These are phyloP conservation scores for Clavariopsis aquatica DNA, from an alignment of 495 filamentous ascomycete genomes.

Conservation along the genomic window DNA sequence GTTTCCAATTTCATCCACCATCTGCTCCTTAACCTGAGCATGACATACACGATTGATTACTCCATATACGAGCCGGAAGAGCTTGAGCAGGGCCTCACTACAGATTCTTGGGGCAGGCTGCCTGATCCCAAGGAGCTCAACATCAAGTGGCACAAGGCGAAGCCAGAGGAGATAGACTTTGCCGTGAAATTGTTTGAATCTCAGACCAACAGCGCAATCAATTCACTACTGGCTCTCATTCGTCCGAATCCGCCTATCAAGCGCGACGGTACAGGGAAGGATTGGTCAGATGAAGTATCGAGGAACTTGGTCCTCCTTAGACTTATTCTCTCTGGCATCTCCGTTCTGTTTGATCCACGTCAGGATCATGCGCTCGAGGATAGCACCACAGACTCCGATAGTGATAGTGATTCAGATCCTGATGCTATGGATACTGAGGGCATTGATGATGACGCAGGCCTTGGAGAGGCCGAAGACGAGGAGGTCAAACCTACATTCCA, in stretches of 20 bases:
- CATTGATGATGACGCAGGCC: conserved; percentile 56
- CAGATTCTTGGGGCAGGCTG: conserved; percentile 76
- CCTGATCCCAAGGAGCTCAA: conserved; percentile 71
- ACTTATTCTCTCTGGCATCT: conserved; percentile 82
- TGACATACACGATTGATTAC: conserved; percentile 89
- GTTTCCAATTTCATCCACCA: conserved; percentile 98
- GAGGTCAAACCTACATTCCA: conserved; percentile 77
- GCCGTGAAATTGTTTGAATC: conserved; percentile 84
- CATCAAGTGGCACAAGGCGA: conserved; percentile 89
- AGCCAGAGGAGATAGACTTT: conserved; percentile 76
- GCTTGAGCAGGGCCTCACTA: conserved; percentile 56
- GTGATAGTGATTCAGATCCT: conserved; percentile 46
- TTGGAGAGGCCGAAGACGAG: conserved; percentile 76
- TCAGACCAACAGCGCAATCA: conserved; percentile 68
- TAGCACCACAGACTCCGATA: conserved; percentile 11
- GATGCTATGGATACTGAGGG: conserved; percentile 49
- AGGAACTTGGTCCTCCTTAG: conserved; percentile 83
- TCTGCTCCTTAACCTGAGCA: conserved; percentile 92
- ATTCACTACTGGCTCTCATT: conserved; percentile 71
- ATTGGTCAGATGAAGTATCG: conserved; percentile 96
- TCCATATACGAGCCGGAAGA: conserved; percentile 75
- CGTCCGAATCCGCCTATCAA: conserved; percentile 81
- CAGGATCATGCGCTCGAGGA: conserved; percentile 44
- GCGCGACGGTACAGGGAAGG: conserved; percentile 91
- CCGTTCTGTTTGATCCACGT: conserved; percentile 81